phyloP scores from a whole-genome alignment of 805 yeast genomes.

The Groenewaldozyma tartarivorans region DNA sequence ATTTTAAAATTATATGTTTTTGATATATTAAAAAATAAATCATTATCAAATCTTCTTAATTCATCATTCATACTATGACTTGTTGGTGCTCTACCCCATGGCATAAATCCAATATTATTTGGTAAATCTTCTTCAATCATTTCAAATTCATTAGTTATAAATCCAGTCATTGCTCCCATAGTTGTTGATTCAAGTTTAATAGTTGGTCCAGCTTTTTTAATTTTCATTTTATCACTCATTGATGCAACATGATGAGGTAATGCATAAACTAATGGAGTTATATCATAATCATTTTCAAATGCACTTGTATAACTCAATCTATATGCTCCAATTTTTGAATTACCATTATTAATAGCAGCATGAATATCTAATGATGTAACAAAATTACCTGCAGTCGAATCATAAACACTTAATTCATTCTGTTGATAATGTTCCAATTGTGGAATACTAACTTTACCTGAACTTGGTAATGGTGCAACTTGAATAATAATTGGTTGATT shows the following conservation, averaged over 20 bases:
- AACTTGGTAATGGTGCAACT: constrained; percentile 38
- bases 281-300: constrained; percentile 35
- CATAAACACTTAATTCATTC: constrained; percentile 30
- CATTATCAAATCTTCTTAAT: not conserved
- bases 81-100: constrained; percentile 35
- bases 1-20: constrained; percentile 36
- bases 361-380: not conserved
- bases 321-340: constrained; percentile 37
- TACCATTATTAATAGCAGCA: constrained; percentile 22
- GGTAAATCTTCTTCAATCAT: constrained; percentile 30
- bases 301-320: constrained; percentile 33
- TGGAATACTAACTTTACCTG: not conserved
- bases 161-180: constrained; percentile 29
- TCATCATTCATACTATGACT: not conserved
- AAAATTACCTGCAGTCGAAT: constrained; percentile 46
- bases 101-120: constrained; percentile 34
- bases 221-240: constrained; percentile 25
- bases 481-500: constrained; percentile 32
- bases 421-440: not conserved
- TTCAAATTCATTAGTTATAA: constrained; percentile 23
- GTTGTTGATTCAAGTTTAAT: constrained; percentile 38
- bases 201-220: constrained; percentile 21
- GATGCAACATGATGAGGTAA: constrained; percentile 48
- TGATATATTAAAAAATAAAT: constrained; percentile 20
- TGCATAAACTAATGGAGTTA: constrained; percentile 42